Percentiles rank a stretch among this genome's conserved stretches.
Conservation (phyloP, 2,329 filamentous ascomycete genomes). For the Ophiocordyceps camponoti-saundersi region DNA sequence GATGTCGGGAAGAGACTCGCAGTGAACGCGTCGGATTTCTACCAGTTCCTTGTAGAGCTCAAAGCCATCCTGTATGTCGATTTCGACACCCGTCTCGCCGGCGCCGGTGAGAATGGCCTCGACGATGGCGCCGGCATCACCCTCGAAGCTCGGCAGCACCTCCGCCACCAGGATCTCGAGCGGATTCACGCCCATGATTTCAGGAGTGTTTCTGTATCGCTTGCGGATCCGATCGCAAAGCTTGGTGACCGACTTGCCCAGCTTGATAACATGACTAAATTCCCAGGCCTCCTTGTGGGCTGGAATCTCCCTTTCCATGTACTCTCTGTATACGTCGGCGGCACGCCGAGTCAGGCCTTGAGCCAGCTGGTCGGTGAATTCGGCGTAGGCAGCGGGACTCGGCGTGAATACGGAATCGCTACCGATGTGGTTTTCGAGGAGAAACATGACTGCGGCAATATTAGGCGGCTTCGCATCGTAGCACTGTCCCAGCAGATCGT, state of each 20-base stretch:
- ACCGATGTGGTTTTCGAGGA: constrained; percentile 71
- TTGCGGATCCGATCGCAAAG: constrained; percentile 83
- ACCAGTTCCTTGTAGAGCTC: constrained; percentile 81
- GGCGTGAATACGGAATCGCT: constrained; percentile 60
- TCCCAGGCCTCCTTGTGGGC: constrained; percentile 72
- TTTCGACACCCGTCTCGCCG: constrained; percentile 51
- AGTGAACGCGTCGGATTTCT: constrained; percentile 67
- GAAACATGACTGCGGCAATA: constrained; percentile 60
- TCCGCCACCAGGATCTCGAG: constrained; percentile 61
- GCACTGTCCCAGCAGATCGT: constrained; percentile 70
- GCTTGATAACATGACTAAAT: constrained; percentile 74
- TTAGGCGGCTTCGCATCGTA: constrained; percentile 79
- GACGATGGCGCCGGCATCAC: constrained; percentile 75
- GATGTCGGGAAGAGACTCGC: constrained; percentile 51
- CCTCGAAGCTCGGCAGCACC: constrained; percentile 77
- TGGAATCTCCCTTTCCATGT: constrained; percentile 67
- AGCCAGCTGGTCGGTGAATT: constrained; percentile 57
- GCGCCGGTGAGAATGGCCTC: constrained; percentile 61
- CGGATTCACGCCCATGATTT: constrained; percentile 60
- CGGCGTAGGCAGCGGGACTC: constrained; percentile 49
- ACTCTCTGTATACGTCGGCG: constrained; percentile 59
- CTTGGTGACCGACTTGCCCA: constrained; percentile 73
- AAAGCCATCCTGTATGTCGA: constrained; percentile 84
- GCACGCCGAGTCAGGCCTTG: constrained; percentile 60
- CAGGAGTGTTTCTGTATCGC: constrained; percentile 72